These are phyloP conservation scores for Thymus mandschuricus DNA, from an alignment of 257 asterid genomes.

Conservation along the genomic window DNA sequence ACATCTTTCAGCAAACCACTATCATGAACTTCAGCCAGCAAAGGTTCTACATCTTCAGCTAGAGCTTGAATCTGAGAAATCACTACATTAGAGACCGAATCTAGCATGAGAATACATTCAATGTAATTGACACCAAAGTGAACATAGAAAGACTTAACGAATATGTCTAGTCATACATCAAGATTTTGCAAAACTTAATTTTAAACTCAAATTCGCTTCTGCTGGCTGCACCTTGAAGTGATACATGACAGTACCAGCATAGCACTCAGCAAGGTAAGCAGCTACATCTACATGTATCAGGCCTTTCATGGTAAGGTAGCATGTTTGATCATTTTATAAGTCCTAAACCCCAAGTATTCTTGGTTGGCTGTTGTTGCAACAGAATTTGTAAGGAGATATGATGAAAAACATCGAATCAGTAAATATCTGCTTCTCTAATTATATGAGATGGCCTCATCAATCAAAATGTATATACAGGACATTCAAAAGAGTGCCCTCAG, in stretches of 20 bases:
- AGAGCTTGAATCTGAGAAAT: conserved; percentile 91
- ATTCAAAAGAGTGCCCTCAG: not conserved
- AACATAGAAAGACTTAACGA: conserved; percentile 24
- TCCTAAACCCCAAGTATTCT: not conserved
- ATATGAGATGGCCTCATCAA: conserved; percentile 8
- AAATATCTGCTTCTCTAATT: not conserved
- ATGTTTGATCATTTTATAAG: not conserved
- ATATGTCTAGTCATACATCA: conserved; percentile 21
- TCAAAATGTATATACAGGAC: not conserved
- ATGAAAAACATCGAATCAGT: not conserved
- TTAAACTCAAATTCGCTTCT: conserved; percentile 2
- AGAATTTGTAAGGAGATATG: not conserved
- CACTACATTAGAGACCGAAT: conserved; percentile 68
- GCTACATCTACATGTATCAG: conserved; percentile 6
- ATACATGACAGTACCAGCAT: conserved; percentile 17
- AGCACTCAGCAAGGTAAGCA: conserved; percentile 20
- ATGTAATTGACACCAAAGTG: conserved; percentile 10
- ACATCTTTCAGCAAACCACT: conserved; percentile 91
- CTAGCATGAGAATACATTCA: conserved; percentile 58
- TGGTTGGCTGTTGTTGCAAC: not conserved
- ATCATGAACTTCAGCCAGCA: conserved; percentile 82
- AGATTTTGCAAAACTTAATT: conserved; percentile 13
- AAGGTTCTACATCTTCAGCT: conserved; percentile 90
- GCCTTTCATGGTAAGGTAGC: conserved; percentile 8
- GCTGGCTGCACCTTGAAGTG: conserved; percentile 22